Evolutionary conservation across 2,329 filamentous ascomycete species (phyloP), one percentile per base, ranked within the genome.

Genomic region (Phoma sp.): DNA sequence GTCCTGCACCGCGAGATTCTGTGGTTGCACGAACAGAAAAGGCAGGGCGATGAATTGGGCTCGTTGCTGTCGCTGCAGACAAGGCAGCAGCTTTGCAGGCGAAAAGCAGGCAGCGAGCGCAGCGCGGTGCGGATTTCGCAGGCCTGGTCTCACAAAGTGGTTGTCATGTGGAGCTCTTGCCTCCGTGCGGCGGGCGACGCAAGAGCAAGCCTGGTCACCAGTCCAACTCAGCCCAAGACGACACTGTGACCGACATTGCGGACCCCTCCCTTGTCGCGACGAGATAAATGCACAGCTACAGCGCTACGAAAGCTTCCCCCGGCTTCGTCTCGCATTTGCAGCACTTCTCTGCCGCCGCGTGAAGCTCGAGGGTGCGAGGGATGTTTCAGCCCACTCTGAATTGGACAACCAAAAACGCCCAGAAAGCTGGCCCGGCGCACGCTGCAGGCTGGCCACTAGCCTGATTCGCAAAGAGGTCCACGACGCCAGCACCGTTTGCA

Each of bases 241-340:
- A 18, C 18, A 18, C 18, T 18, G 18, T 29, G 29, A 29, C 30
- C 43, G 43, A 44, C 51, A 23, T 3, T 35, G 44, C 39, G 8
- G 9, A 30, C 4, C 30, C 35, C 35, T 40, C 23, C 30, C 22
- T 44, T 44, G 42, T 35, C 32, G 37, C 22, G 14, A 8, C 2
- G 10, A 23, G 18, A 13, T n/a, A 9, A 27, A 14, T 14, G 36
- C 23, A 13, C 23, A 13, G 14, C 14, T 10, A 24, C 25, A 18
- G 18, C 18, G 18, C 18, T 18, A 18, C 18, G 23, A 33, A 50
- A 49, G 39, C 52, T 55, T 38, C 41, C 38, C 42, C 39, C 33
- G 18, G 29, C 32, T 29, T 22, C 57, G 57, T 59, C 57, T 59
- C 53, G 57, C 47, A 54, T 59, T 27, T 57, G 57, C 52, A 46